Conservation (phyloP, 352 stramenopile genomes). For the Pythium monospermum region DNA sequence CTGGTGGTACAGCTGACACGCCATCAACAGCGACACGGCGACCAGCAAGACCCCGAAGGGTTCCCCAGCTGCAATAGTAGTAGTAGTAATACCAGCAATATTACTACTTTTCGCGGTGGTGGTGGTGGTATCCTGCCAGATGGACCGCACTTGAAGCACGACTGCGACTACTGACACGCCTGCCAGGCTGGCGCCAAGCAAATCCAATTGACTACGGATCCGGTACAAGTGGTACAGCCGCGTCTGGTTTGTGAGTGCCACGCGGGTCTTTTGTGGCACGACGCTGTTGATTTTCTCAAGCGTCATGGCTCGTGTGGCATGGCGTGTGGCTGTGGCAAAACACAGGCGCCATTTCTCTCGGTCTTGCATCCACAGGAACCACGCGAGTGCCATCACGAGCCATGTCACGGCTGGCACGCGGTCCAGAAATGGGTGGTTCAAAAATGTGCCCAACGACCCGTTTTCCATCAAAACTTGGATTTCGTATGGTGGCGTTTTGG, state of each 20-base stretch:
- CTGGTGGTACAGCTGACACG: slow-evolving; percentile 37
- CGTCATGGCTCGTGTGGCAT: slow-evolving; percentile 7
- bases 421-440: slow-evolving; percentile 44
- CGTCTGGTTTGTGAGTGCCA: slow-evolving; percentile 18
- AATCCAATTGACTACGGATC: slow-evolving; percentile 16
- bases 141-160: slow-evolving; percentile 50
- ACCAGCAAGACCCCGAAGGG: slow-evolving; percentile 38
- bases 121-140: slow-evolving; percentile 35
- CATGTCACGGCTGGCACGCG: slow-evolving; percentile 28
- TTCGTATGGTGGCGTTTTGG: background rate
- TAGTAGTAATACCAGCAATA: too few relatives aligned
- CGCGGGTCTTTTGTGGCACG: slow-evolving; percentile 13
- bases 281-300: slow-evolving; percentile 19
- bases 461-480: slow-evolving; percentile 20
- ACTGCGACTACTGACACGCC: slow-evolving; percentile 34
- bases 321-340: slow-evolving; percentile 29
- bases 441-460: slow-evolving; percentile 45
- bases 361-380: slow-evolving; percentile 29
- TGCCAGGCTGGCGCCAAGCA: slow-evolving; percentile 13
- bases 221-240: slow-evolving; percentile 12
- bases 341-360: slow-evolving; percentile 29
- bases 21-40: slow-evolving; percentile 35
- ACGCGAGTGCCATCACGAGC: slow-evolving; percentile 19
- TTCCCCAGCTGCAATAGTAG: slow-evolving; percentile 55
- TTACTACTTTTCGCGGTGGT: slow-evolving; percentile 10